Base-by-base conservation (phyloP, 371 early-diverging fungal species). In the Choanephora cucurbitarum region DNA sequence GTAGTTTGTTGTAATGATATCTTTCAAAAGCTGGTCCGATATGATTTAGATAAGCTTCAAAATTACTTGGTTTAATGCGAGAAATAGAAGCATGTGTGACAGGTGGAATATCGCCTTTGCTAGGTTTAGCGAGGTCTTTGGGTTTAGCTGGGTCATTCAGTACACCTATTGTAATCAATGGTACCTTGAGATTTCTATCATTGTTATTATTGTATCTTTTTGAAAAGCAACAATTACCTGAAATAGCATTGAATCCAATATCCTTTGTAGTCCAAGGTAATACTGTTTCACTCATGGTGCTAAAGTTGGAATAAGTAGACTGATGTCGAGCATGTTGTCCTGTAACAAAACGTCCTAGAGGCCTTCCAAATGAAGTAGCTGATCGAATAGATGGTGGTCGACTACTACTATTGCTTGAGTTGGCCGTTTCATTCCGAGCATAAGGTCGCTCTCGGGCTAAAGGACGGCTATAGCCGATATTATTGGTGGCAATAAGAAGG, bases 11-110 rank as follows among this genome's bases (percentile, higher is more conserved):
- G 13, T 71, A 54, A 47, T 77, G 78, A 50, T 88, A 90, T 46
- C 80, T 70, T 42, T 86, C 86, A 55, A 84, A 88, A 0, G 77
- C 80, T 10, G 82, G 82, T 0, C 73, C 65, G 21, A 88, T 84
- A 23, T 80, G 77, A 7, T 69, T 74, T 19, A 91, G 57, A 50
- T 91, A 91, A 24, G 60, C 68, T 54, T 85, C 86, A 73, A 90
- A 91, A 56, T 89, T 88, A 24, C 70, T 69, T 31, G 70, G 59
- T 45, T 79, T 81, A 15, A 88, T 79, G 55, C 76, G 77, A 18
- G 85, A 81, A 51, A 89, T 85, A 32, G 83, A 70, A 10, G 85
- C 84, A 40, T 81, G 84, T 5, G 84, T 64, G 3, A 90, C 88
- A 5, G 86, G 76, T 31, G 91, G 87, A 45, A 89, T 81, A 47